Base-by-base conservation (phyloP, 176 grass and related monocot species). In the Ampelocalamus luodianensis region DNA sequence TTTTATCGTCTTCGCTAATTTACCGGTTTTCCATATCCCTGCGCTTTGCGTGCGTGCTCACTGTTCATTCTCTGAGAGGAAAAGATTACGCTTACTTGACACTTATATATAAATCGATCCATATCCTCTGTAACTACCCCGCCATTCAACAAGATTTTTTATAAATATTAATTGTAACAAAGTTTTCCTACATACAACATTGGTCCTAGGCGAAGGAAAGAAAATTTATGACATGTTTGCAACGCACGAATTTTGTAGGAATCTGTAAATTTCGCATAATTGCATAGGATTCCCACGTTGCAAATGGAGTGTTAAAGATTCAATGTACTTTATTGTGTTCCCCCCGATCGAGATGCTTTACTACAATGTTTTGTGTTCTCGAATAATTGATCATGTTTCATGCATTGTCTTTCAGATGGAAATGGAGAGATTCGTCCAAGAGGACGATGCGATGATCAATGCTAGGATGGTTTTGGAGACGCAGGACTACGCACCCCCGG, bases 391-490 rank as follows among this genome's bases (percentile, higher is more conserved):
- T 40, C 20, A 29, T 29, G 32, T 65, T 65, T 76, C 62, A 74
- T 78, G 4, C 23, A 55, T 34, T 36, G 8, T 59, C n/a, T 80
- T 84, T 15, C 73, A 91, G 79, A 72, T 68, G 50, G 17, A 65
- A 59, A 46, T 65, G 45, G 45, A 66, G 61, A 49, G 14, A 64
- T 40, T 51, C 45, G 16, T 54, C 36, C 24, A 4, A 42, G 67
- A 66, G 29, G 72, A 58, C 6, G n/a, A 27, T 20, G 29, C 48
- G 11, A 20, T 34, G 72, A 58, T 87, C 8, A 71, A 23, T 36
- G 77, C 46, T 6, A 92, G 92, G 81, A 90, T 94, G 92, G 82
- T 69, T 2, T 74, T 92, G 43, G 81, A 82, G 78, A 74, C 20
- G 29, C 79, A 94, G 12, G 92, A 94, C 54, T 94, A 94, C 60